Conservation (phyloP, 805 yeast species). For the Candida hungchunana region DNA sequence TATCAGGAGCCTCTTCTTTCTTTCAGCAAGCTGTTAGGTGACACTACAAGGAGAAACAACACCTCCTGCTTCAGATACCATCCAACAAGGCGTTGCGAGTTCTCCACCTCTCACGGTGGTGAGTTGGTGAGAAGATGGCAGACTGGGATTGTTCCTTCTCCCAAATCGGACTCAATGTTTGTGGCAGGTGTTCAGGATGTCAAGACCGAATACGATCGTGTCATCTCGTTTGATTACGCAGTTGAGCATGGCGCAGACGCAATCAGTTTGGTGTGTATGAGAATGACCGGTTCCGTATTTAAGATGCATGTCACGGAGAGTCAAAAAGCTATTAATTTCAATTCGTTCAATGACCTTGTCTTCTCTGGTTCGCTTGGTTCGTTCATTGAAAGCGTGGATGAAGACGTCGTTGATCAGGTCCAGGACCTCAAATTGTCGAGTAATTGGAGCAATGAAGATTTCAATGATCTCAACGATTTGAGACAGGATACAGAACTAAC, state of each 20-base stretch:
- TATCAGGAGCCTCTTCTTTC: constrained; percentile 51
- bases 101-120: constrained; percentile 77
- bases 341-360: constrained; percentile 62
- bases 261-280: constrained; percentile 74
- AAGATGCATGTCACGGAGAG: constrained; percentile 71
- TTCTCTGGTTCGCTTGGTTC: constrained; percentile 58
- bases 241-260: constrained; percentile 35
- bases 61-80: constrained; percentile 70
- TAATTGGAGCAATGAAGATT: constrained; percentile 21
- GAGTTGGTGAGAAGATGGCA: constrained; percentile 78
- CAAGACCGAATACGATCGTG: constrained; percentile 73
- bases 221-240: constrained; percentile 75
- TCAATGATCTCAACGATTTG: constrained; percentile 30
- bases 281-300: constrained; percentile 86
- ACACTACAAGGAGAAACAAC: constrained; percentile 53
- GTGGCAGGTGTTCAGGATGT: constrained; percentile 74
- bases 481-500: constrained; percentile 3
- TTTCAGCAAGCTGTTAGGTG: constrained; percentile 59
- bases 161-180: constrained; percentile 53
- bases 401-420: constrained; percentile 21
- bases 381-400: constrained; percentile 32
- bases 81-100: constrained; percentile 60
- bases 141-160: constrained; percentile 52
- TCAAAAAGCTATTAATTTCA: constrained; percentile 58
- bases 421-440: constrained; percentile 15